Base-by-base conservation (phyloP, 306 rosid genomes). In the Mimosa bimucronata region DNA sequence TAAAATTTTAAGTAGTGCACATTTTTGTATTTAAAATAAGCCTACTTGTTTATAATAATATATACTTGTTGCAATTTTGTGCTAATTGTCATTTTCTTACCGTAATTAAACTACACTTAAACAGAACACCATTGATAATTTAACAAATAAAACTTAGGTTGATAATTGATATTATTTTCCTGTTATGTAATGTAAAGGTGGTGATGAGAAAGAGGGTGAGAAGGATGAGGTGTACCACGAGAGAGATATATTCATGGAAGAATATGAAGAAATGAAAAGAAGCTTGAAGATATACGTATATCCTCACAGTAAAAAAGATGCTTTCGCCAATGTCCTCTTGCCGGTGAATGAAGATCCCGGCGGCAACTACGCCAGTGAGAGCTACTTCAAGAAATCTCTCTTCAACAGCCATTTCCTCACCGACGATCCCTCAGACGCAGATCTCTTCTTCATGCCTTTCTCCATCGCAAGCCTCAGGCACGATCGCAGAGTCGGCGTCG, bases 321-420 rank as follows among this genome's bases (percentile, higher is more conserved):
- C 96, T 58, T 90, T 90, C 85, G 94, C 92, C 61, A 91, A 91
- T 5, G 94, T 85, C 76, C 87, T 94, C 38, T 73, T 92, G 83
- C 91, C 94, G 12, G 88, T 83, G 72, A 80, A 86, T 67, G 75
- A 45, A 37, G 90, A 90, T 78, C 97, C 98, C 1, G 69, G 84
- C n/a, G 94, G 98, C 57, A 92, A 94, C 62, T 94, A 94, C 75
- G 97, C 98, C 28, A 94, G 98, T 73, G 98, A 94, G 79, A 88
- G 97, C 83, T 94, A 88, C 91, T 92, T 92, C 80, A 94, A 94
- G 77, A 89, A 80, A 64, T 85, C 73, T 68, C 92, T 94, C 10
- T 64, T 82, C 81, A 85, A 84, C 71, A 92, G 97, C 71, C 92
- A 76, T 65, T 89, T 94, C 87, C 81, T 90, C 57, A 90, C 96